phyloP scores from a whole-genome alignment of 2,329 filamentous ascomycete genomes.

The Colletotrichum paranaense region DNA sequence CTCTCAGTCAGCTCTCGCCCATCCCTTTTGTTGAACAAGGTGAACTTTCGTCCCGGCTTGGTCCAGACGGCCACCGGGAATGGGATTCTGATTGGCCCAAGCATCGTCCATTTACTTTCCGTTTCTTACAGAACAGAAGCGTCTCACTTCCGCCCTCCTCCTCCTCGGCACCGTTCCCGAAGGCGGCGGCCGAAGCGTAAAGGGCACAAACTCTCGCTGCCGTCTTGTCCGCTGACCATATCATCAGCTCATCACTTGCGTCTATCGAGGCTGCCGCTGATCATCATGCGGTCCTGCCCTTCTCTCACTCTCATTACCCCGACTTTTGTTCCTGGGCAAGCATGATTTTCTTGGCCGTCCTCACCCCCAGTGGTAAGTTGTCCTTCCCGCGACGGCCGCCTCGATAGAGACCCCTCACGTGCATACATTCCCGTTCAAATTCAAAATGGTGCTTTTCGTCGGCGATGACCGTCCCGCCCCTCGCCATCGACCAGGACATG shows the following conservation, averaged over 20 bases:
- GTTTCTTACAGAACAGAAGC: background rate
- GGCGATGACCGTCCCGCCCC: background rate
- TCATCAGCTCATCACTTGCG: slow-evolving; percentile 3
- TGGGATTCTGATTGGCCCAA: background rate
- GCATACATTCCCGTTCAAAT: background rate
- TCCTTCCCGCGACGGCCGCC: background rate
- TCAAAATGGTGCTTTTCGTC: background rate
- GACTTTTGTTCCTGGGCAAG: background rate
- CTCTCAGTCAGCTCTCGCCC: slow-evolving; percentile 5
- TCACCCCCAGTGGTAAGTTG: background rate
- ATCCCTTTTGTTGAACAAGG: background rate
- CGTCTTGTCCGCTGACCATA: background rate
- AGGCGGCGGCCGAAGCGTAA: background rate
- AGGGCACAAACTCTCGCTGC: background rate
- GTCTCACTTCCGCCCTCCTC: background rate
- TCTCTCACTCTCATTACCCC: background rate
- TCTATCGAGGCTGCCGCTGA: background rate
- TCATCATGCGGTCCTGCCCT: background rate
- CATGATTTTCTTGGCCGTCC: background rate
- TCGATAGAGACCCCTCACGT: background rate
- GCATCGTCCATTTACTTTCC: background rate
- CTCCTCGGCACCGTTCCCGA: background rate
- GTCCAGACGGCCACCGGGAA: background rate
- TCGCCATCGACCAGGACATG: background rate
- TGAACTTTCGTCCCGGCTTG: background rate